A percentile compares a stretch with the other conserved stretches of the same genome.
Conservation (phyloP, 192 early-diverging fungal species). For the Diversispora epigaea region DNA sequence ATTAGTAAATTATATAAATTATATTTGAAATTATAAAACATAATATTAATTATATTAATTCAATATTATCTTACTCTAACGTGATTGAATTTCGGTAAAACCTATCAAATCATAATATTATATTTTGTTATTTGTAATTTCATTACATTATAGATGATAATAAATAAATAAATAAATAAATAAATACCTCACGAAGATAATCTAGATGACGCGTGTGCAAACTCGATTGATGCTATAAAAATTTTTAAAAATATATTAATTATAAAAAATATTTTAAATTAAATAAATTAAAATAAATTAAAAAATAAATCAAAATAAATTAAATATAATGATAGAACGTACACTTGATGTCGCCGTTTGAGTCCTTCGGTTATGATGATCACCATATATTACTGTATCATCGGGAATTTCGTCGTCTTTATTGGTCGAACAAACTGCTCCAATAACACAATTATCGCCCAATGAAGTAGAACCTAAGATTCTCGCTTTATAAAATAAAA, state of each 20-base stretch:
- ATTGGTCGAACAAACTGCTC: constrained; percentile 62
- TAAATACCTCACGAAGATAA: constrained; percentile 59
- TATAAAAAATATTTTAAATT: background rate
- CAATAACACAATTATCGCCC: constrained; percentile 71
- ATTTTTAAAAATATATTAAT: background rate
- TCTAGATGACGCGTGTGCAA: constrained; percentile 70
- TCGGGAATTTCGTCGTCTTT: constrained; percentile 57
- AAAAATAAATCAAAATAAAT: background rate
- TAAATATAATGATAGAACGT: constrained; percentile 20
- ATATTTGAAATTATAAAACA: no score
- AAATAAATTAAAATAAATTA: background rate
- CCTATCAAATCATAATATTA: constrained; percentile 27
- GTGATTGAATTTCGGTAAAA: constrained; percentile 61
- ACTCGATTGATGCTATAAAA: constrained; percentile 46
- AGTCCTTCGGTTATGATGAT: constrained; percentile 49
- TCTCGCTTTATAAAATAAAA: constrained; percentile 40
- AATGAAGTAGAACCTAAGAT: constrained; percentile 57
- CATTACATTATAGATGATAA: no score
- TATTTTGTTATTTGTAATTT: no score
- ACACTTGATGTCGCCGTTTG: constrained; percentile 45
- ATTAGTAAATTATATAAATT: no score
- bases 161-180: background rate
- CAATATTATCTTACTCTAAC: constrained; percentile 31
- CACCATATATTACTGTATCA: constrained; percentile 69
- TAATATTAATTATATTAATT: no score